These are phyloP conservation scores for Diplosphaera chodatii DNA, from an alignment of 139 green algal genomes.

Conservation along the genomic window DNA sequence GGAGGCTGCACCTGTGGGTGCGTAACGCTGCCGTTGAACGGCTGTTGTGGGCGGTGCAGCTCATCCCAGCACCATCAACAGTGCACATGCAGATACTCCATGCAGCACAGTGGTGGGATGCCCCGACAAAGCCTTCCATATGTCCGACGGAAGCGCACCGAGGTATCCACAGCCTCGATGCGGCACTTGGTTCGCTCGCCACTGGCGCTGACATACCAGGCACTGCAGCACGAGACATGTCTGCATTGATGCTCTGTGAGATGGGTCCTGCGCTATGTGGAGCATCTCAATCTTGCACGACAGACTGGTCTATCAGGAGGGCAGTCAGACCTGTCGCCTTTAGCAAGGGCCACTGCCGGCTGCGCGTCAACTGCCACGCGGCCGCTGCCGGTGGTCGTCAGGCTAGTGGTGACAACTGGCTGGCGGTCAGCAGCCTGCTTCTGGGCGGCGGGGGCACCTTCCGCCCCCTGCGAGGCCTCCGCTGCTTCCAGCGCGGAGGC, in stretches of 20 bases:
- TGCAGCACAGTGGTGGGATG: too few species aligned
- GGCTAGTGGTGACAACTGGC: neutral
- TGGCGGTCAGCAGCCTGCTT: neutral
- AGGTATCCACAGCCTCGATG: neutral
- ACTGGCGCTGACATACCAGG: neutral
- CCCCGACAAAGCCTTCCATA: too few species aligned
- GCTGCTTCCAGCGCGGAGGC: neutral
- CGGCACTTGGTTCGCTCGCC: neutral
- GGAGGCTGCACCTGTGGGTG: neutral
- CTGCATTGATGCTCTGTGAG: too few species aligned
- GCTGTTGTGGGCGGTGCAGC: too few species aligned
- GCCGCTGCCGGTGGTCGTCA: neutral
- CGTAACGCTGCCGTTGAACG: too few species aligned
- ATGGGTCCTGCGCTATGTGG: too few species aligned
- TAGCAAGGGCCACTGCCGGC: neutral
- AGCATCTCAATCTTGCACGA: too few species aligned
- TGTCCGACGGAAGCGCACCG: too few species aligned
- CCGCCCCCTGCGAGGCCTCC: neutral
- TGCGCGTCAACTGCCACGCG: neutral
- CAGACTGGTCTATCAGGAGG: too few species aligned
- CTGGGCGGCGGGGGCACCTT: neutral
- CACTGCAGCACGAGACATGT: too few species aligned
- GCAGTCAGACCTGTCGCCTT: neutral
- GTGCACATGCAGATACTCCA: too few species aligned
- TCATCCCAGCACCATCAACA: too few species aligned